Evolutionary conservation across 345 rosid genomes (phyloP).

Genomic region (Citrus inodora): DNA sequence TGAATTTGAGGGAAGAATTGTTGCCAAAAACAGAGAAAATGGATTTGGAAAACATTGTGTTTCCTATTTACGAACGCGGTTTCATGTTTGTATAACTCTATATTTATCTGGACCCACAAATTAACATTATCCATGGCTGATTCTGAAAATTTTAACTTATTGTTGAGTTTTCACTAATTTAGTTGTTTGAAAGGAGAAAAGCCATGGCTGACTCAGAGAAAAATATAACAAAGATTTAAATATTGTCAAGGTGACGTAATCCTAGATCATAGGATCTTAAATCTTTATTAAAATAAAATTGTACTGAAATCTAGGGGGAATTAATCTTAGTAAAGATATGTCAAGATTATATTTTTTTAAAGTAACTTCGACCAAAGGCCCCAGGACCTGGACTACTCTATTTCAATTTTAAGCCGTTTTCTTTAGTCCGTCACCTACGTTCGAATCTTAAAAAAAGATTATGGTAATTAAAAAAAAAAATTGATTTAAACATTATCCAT

Average conservation of each 20-base stretch:
- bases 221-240: neutral
- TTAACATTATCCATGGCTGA: neutral
- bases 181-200: neutral
- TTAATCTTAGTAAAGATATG: too few relatives aligned
- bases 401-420: too few relatives aligned
- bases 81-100: neutral
- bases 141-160: neutral
- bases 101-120: neutral
- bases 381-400: too few relatives aligned
- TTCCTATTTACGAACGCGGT: conserved; percentile 23
- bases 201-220: neutral
- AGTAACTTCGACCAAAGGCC: too few relatives aligned
- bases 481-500: too few relatives aligned
- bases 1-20: neutral
- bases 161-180: neutral
- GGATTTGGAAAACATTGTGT: neutral
- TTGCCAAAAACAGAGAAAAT: neutral
- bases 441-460: too few relatives aligned
- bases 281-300: neutral
- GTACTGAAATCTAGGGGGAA: neutral
- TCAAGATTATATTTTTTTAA: too few relatives aligned
- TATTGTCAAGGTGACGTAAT: neutral
- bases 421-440: too few relatives aligned
- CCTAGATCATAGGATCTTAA: neutral
- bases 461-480: too few relatives aligned